Evolutionary conservation across 1,139 yeast genomes (phyloP).

Genomic region (Taphrina populina): DNA sequence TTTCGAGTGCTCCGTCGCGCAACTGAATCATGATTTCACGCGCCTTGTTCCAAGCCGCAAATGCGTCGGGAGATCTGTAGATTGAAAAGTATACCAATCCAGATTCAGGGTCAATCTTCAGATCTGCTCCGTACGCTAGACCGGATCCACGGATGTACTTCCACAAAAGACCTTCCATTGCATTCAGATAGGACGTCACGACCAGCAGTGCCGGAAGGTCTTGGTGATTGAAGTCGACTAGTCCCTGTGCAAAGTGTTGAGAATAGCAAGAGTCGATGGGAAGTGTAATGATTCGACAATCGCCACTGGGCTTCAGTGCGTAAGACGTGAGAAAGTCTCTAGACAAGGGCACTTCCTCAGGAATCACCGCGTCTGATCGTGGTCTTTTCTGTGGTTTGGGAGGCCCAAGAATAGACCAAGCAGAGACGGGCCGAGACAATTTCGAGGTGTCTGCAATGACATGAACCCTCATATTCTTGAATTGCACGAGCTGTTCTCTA

Average conservation of each 20-base stretch:
- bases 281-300: constrained; percentile 57
- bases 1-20: constrained; percentile 54
- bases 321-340: constrained; percentile 55
- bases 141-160: constrained; percentile 95
- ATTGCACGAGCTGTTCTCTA: constrained; percentile 57
- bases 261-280: constrained; percentile 86
- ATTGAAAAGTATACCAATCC: constrained; percentile 67
- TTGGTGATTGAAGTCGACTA: constrained; percentile 61
- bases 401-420: constrained; percentile 53
- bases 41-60: constrained; percentile 53
- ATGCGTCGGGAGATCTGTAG: constrained; percentile 81
- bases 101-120: constrained; percentile 60
- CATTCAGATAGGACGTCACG: constrained; percentile 73
- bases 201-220: constrained; percentile 72
- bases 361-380: constrained; percentile 31
- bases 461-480: constrained; percentile 64
- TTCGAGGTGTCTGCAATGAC: constrained; percentile 65
- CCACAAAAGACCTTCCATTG: constrained; percentile 98
- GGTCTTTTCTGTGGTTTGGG: constrained; percentile 19
- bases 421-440: constrained; percentile 56
- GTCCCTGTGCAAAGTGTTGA: constrained; percentile 60
- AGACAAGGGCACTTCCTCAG: constrained; percentile 54
- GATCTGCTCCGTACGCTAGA: constrained; percentile 81
- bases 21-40: constrained; percentile 67
- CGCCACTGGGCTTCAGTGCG: constrained; percentile 54